A percentile compares a stretch with the other conserved stretches of the same genome.
These are phyloP conservation scores for Cryptococcus sp. DNA, from an alignment of 1,284 basidiomycete genomes.

Conservation along the genomic window DNA sequence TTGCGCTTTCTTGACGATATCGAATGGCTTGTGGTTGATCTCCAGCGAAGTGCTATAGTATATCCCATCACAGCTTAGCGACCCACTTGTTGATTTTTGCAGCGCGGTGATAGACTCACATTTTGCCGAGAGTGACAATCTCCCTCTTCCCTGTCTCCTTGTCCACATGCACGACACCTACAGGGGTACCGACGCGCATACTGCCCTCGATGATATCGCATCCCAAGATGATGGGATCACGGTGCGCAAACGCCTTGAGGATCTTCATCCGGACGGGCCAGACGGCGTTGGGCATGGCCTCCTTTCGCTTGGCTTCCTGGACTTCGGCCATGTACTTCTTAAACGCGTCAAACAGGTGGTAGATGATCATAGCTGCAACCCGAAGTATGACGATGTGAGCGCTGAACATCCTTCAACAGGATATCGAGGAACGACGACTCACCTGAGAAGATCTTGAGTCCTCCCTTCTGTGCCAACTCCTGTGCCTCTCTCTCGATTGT, in stretches of 20 bases:
- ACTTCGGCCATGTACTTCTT: constrained; percentile 95
- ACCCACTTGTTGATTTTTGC: no score
- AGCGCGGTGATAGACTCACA: constrained; percentile 61
- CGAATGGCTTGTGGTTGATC: constrained; percentile 85
- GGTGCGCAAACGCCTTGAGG: constrained; percentile 90
- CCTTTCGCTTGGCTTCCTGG: constrained; percentile 84
- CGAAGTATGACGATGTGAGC: background rate
- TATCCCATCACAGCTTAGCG: background rate
- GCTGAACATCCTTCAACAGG: background rate
- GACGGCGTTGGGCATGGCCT: constrained; percentile 91
- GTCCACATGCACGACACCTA: constrained; percentile 91
- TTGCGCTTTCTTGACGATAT: constrained; percentile 86
- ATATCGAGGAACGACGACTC: constrained; percentile 16
- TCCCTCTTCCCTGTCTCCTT: constrained; percentile 80
- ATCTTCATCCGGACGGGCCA: constrained; percentile 96
- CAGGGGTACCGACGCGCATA: constrained; percentile 88
- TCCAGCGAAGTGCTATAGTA: constrained; percentile 78
- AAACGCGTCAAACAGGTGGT: constrained; percentile 97
- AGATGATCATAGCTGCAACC: constrained; percentile 69
- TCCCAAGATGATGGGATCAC: constrained; percentile 96
- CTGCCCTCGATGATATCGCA: constrained; percentile 95
- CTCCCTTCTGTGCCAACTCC: constrained; percentile 86
- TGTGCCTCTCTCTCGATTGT: constrained; percentile 84
- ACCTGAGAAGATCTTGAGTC: constrained; percentile 93
- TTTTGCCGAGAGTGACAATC: constrained; percentile 88